phyloP scores from a whole-genome alignment of 129 eudicot genomes.

The Saposhnikovia divaricata region DNA sequence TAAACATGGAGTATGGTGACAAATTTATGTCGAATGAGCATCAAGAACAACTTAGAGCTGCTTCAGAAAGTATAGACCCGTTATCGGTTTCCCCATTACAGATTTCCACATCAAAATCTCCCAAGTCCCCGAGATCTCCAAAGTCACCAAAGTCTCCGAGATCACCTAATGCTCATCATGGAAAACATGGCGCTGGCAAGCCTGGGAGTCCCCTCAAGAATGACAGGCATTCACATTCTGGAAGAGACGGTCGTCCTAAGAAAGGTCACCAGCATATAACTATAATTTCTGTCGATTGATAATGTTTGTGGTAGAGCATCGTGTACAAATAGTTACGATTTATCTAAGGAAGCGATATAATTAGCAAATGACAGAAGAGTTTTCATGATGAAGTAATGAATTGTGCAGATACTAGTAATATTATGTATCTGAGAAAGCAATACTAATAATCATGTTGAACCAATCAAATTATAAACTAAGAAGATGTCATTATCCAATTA shows the following conservation, averaged over 20 bases:
- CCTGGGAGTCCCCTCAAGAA: constrained; percentile 40
- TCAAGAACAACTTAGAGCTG: constrained; percentile 39
- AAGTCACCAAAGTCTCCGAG: constrained; percentile 26
- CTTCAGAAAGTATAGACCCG: constrained; percentile 51
- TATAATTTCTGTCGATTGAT: not conserved
- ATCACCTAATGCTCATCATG: constrained; percentile 13
- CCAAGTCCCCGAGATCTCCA: constrained; percentile 38
- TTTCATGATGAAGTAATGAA: too few species aligned
- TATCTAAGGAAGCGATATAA: too few species aligned
- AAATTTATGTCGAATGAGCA: constrained; percentile 43
- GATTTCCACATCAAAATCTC: constrained; percentile 44
- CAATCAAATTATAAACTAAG: not conserved
- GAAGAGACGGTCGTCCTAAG: constrained; percentile 54
- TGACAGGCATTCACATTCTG: constrained; percentile 36
- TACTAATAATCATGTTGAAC: too few species aligned
- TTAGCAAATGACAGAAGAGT: too few species aligned
- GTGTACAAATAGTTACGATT: too few species aligned
- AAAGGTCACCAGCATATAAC: constrained; percentile 29
- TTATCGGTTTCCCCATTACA: constrained; percentile 32
- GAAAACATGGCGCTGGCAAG: constrained; percentile 28
- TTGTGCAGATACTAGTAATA: too few species aligned
- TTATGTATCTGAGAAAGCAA: too few species aligned
- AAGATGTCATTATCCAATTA: not conserved
- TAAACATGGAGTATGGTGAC: constrained; percentile 40
- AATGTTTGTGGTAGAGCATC: too few species aligned